Evolutionary conservation across 2,329 filamentous ascomycete genomes (phyloP).

Genomic region (Cytospora leucostoma): DNA sequence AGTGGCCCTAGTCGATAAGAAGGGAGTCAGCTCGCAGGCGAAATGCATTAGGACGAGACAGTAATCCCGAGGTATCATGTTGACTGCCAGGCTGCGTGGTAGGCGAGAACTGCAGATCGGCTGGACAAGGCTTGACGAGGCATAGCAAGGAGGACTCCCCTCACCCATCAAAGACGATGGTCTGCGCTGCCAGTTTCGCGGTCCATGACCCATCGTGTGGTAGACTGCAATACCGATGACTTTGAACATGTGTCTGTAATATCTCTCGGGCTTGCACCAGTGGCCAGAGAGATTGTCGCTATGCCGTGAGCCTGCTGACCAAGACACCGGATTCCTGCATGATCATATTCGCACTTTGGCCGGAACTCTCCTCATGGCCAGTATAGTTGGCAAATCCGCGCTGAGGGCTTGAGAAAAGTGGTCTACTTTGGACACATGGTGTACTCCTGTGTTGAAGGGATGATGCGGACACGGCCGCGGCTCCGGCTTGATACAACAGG

Average conservation of each 20-base stretch:
- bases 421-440: not conserved
- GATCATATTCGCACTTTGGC: too few relatives aligned
- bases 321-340: not conserved
- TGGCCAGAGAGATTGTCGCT: not conserved
- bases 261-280: not conserved
- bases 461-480: not conserved
- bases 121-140: conserved; percentile 16
- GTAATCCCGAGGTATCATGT: conserved; percentile 14
- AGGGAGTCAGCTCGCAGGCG: conserved; percentile 2
- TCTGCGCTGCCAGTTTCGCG: not conserved
- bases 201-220: not conserved
- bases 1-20: conserved; percentile 14
- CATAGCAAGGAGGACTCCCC: not conserved
- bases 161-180: not conserved
- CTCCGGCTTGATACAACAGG: not conserved
- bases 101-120: conserved; percentile 11
- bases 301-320: not conserved
- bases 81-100: conserved; percentile 9
- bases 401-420: not conserved
- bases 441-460: not conserved
- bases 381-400: not conserved
- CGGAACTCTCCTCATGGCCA: not conserved
- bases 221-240: not conserved
- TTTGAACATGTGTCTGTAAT: not conserved
- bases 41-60: conserved; percentile 17